These are phyloP conservation scores for Gelatoporia subvermispora DNA, from an alignment of 768 basidiomycete genomes.

Conservation along the genomic window DNA sequence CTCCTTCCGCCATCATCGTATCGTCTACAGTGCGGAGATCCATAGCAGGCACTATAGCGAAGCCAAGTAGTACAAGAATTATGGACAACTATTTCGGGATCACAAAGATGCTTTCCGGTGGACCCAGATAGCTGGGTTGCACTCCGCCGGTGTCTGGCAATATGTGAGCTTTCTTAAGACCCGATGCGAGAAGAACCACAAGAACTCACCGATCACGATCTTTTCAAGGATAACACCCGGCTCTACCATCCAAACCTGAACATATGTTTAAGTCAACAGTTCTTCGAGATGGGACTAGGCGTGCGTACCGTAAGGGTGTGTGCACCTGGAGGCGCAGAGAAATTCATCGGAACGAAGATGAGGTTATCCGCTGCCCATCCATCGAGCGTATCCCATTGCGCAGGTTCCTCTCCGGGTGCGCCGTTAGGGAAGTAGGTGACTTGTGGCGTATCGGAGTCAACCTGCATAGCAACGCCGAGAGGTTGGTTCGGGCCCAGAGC, in stretches of 20 bases:
- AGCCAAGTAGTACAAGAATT: no score
- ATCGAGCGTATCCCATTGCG: conserved; percentile 41
- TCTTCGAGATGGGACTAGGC: conserved; percentile 1
- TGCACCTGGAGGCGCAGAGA: conserved; percentile 42
- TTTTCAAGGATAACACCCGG: conserved; percentile 58
- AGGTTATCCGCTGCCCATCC: conserved; percentile 53
- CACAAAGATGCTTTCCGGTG: conserved; percentile 48
- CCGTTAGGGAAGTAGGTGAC: conserved; percentile 42
- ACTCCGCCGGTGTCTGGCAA: conserved; percentile 52
- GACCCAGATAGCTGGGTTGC: conserved; percentile 53
- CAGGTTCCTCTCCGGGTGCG: conserved; percentile 40
- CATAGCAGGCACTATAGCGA: no score
- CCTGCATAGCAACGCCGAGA: conserved; percentile 44
- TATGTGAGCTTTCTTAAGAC: conserved; percentile 1
- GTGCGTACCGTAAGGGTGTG: conserved; percentile 54
- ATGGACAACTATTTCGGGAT: background rate
- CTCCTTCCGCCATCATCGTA: no score
- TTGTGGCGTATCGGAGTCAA: conserved; percentile 41
- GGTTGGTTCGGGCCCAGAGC: conserved; percentile 44
- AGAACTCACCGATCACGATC: conserved; percentile 47
- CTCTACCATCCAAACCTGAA: conserved; percentile 50
- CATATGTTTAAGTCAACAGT: background rate
- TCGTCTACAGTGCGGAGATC: no score
- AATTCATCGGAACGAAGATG: conserved; percentile 34
- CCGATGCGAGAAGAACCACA: background rate